These are phyloP conservation scores for Stylosanthes scabra DNA, from an alignment of 331 rosid species.

Conservation along the genomic window DNA sequence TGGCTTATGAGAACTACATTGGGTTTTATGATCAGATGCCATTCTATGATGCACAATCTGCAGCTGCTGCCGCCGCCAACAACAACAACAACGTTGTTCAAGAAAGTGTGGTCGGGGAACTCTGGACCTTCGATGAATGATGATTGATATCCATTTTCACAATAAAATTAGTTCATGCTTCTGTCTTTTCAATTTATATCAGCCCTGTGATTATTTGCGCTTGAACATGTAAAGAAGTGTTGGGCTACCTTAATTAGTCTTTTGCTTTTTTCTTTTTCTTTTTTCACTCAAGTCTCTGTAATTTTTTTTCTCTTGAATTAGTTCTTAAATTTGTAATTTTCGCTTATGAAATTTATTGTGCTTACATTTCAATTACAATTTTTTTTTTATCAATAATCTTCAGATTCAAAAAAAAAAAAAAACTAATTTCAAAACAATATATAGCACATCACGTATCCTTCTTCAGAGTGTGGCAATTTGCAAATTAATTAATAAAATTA, in stretches of 20 bases:
- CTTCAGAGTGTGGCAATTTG: background rate
- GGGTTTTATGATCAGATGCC: constrained; percentile 83
- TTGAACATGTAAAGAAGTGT: background rate
- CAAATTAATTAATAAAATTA: too few species aligned
- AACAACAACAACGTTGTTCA: constrained; percentile 41
- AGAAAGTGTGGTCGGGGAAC: constrained; percentile 68
- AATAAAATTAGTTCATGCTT: background rate
- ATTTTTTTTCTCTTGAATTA: background rate
- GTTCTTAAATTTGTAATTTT: constrained; percentile 10
- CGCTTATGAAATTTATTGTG: background rate
- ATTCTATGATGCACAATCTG: constrained; percentile 73
- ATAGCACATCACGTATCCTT: background rate
- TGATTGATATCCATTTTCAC: background rate
- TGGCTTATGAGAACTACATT: constrained; percentile 89
- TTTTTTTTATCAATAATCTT: background rate
- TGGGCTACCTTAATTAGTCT: background rate
- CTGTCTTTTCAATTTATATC: constrained; percentile 10
- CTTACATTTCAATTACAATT: constrained; percentile 5
- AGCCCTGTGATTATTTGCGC: background rate
- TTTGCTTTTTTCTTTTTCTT: background rate
- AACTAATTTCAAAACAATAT: background rate
- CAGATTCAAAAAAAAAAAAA: too few species aligned
- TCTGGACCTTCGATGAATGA: constrained; percentile 82
- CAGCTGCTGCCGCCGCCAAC: constrained; percentile 14
- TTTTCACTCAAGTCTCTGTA: background rate